Conservation (phyloP, 202 grass and related monocot genomes). For the Zizania palustris region DNA sequence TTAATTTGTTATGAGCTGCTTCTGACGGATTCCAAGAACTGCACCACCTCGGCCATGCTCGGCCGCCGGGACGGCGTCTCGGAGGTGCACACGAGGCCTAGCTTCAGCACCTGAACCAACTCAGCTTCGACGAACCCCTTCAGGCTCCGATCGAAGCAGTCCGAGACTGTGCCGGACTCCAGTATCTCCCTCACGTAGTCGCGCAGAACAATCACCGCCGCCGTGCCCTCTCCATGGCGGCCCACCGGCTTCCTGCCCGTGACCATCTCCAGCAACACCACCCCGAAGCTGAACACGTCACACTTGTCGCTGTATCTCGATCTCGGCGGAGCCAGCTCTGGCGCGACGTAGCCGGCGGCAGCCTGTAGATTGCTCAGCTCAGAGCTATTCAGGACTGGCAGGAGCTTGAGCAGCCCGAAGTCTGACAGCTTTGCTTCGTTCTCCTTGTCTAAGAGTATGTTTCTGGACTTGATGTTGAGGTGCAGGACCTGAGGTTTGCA, state of each 20-base stretch:
- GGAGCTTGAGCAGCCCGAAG: conserved; percentile 62
- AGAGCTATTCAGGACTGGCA: conserved; percentile 53
- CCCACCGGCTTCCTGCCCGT: conserved; percentile 63
- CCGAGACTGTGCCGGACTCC: conserved; percentile 53
- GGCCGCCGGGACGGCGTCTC: conserved; percentile 51
- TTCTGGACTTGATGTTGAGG: conserved; percentile 68
- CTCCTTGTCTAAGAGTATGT: conserved; percentile 53
- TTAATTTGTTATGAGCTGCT: conserved; percentile 42
- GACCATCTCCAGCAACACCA: conserved; percentile 63
- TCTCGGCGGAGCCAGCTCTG: conserved; percentile 55
- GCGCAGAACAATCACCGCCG: conserved; percentile 50
- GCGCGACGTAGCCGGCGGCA: conserved; percentile 60
- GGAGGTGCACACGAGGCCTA: conserved; percentile 64
- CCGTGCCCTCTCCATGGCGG: conserved; percentile 40
- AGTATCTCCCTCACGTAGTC: conserved; percentile 59
- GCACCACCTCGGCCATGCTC: conserved; percentile 71
- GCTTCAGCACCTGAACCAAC: conserved; percentile 60
- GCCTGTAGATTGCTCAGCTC: conserved; percentile 52
- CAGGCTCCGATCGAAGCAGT: conserved; percentile 58
- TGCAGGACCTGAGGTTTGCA: conserved; percentile 61
- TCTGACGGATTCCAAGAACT: conserved; percentile 63
- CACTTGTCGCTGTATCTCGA: conserved; percentile 63
- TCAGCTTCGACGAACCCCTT: conserved; percentile 57
- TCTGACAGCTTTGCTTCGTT: conserved; percentile 66
- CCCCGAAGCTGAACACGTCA: conserved; percentile 72